Percentiles rank a stretch among this genome's conserved stretches.
These are phyloP conservation scores for Pseudoscleropodium purum DNA, from an alignment of 225 moss, liverwort and hornwort species.

Conservation along the genomic window DNA sequence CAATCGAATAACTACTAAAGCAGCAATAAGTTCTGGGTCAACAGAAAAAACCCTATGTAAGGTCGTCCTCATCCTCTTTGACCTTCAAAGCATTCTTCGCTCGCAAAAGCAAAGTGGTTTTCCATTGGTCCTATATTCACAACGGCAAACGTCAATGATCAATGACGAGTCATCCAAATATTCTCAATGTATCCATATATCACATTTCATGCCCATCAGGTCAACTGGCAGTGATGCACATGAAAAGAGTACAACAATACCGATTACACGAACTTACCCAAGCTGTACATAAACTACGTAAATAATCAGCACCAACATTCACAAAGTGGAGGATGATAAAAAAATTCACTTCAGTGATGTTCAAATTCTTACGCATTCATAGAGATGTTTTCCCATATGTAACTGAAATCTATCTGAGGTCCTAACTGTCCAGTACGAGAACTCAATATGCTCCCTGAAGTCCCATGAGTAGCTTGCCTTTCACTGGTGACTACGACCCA, in stretches of 20 bases:
- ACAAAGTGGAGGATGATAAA: not conserved
- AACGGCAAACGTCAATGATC: not conserved
- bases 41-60: slow-evolving; percentile 21
- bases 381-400: not conserved
- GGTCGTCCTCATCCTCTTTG: slow-evolving; percentile 74
- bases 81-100: slow-evolving; percentile 93
- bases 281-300: not conserved
- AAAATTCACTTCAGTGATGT: not conserved
- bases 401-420: not conserved
- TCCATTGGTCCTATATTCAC: slow-evolving; percentile 83
- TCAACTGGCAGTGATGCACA: not conserved
- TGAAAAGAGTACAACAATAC: not conserved
- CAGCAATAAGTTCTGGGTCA: not conserved
- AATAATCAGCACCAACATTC: not conserved
- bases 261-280: not conserved
- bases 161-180: not conserved
- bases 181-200: not conserved
- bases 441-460: not conserved
- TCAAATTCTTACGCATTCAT: not conserved
- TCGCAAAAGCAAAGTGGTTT: slow-evolving; percentile 87
- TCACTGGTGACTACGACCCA: not conserved
- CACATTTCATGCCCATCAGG: not conserved
- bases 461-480: not conserved
- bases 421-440: not conserved
- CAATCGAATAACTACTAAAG: not conserved